Percentiles rank a stretch among this genome's conserved stretches.
Conservation (phyloP, 2,329 filamentous ascomycete genomes). For the Biscogniauxia mediterranea region DNA sequence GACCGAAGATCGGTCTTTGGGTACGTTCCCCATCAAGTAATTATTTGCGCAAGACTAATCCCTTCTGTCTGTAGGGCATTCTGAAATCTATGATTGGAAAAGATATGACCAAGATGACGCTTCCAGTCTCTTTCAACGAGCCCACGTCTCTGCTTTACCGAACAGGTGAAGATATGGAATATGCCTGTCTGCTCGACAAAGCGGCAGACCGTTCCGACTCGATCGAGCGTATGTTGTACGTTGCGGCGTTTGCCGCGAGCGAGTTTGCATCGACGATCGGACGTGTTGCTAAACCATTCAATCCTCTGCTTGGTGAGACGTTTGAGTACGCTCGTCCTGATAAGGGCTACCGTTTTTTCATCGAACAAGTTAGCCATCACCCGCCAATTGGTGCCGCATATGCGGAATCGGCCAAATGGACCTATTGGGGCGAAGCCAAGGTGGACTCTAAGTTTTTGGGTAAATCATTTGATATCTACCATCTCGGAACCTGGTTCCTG, state of each 20-base stretch:
- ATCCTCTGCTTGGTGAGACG: constrained; percentile 91
- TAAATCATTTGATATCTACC: constrained; percentile 96
- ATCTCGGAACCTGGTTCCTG: constrained; percentile 94
- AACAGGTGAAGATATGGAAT: constrained; percentile 97
- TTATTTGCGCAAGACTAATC: constrained; percentile 23
- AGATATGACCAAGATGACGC: constrained; percentile 99
- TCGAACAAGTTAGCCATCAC: constrained; percentile 97
- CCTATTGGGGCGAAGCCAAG: constrained; percentile 93
- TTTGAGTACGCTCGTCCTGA: constrained; percentile 95
- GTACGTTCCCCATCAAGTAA: constrained; percentile 53
- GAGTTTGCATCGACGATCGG: constrained; percentile 97
- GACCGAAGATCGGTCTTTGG: constrained; percentile 95
- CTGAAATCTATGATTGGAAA: constrained; percentile 99
- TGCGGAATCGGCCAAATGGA: constrained; percentile 91
- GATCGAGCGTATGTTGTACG: constrained; percentile 88
- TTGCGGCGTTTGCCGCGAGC: constrained; percentile 91
- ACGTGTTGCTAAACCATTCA: constrained; percentile 97
- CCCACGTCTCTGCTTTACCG: constrained; percentile 93
- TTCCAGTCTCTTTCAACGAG: constrained; percentile 98
- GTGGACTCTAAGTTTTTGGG: constrained; percentile 97
- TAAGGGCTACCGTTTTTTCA: constrained; percentile 97
- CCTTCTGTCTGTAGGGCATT: constrained; percentile 64
- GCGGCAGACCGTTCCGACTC: constrained; percentile 84
- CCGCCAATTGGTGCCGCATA: constrained; percentile 91
- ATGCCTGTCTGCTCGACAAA: constrained; percentile 85